A percentile compares a stretch with the other conserved stretches of the same genome.
These are phyloP conservation scores for Dactylellina haptotyla DNA, from an alignment of 2,329 filamentous ascomycete genomes.

Conservation along the genomic window DNA sequence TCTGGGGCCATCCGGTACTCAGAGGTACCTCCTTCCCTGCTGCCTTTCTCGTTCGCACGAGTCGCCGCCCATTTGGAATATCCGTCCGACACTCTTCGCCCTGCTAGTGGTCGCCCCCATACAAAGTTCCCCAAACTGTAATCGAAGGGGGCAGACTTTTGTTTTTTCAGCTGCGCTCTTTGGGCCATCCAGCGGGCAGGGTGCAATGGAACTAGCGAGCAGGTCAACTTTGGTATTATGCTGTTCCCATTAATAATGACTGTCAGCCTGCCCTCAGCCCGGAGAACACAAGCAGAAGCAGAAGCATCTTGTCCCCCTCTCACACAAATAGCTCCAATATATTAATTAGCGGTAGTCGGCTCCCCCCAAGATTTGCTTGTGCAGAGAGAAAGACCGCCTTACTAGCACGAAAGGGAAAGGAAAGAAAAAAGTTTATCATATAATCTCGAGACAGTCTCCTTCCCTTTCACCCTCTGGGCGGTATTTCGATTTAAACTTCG, in stretches of 20 bases:
- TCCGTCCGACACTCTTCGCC: slow-evolving; percentile 48
- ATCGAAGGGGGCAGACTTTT: slow-evolving; percentile 32
- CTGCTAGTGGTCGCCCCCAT: slow-evolving; percentile 46
- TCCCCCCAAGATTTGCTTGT: neutral
- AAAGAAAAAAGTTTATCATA: too few relatives aligned
- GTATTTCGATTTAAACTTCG: slow-evolving; percentile 22
- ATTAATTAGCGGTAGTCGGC: slow-evolving; percentile 22
- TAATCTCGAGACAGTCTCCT: slow-evolving; percentile 30
- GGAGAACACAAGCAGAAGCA: slow-evolving; percentile 7
- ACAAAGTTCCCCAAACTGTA: slow-evolving; percentile 26
- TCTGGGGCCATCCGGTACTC: slow-evolving; percentile 35
- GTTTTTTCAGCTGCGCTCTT: slow-evolving; percentile 52
- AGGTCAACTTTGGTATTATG: slow-evolving; percentile 47
- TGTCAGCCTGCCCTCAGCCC: slow-evolving; percentile 48
- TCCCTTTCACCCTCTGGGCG: slow-evolving; percentile 36
- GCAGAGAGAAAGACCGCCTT: too few relatives aligned
- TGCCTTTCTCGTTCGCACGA: slow-evolving; percentile 44
- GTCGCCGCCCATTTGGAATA: slow-evolving; percentile 54
- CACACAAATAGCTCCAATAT: slow-evolving; percentile 3
- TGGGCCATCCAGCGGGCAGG: slow-evolving; percentile 46
- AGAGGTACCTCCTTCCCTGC: slow-evolving; percentile 44
- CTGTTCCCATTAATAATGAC: slow-evolving; percentile 47
- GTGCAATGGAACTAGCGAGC: slow-evolving; percentile 38
- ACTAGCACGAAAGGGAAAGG: too few relatives aligned
- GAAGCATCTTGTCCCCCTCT: slow-evolving; percentile 24